Percentiles rank a stretch among this genome's conserved stretches.
Conservation (phyloP, 495 filamentous ascomycete species). For the Daldinia concentrica region DNA sequence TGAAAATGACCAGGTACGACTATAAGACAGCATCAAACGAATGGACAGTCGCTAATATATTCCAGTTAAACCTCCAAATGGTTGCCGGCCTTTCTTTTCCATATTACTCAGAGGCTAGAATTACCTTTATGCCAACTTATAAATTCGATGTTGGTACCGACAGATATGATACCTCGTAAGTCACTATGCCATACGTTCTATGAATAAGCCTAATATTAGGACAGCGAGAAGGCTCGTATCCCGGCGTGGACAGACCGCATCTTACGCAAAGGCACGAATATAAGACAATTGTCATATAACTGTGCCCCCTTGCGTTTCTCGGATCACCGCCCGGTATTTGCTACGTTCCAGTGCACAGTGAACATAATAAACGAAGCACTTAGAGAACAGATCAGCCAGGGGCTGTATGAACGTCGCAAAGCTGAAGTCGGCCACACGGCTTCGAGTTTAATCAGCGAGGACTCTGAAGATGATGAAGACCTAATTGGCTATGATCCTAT, state of each 20-base stretch:
- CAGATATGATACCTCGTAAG: slow-evolving; percentile 90
- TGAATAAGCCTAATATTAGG: slow-evolving; percentile 15
- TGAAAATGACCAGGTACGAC: slow-evolving; percentile 85
- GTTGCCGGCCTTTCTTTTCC: slow-evolving; percentile 87
- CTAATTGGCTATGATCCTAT: slow-evolving; percentile 77
- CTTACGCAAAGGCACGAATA: slow-evolving; percentile 81
- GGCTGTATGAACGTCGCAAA: slow-evolving; percentile 76
- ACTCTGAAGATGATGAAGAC: slow-evolving; percentile 75
- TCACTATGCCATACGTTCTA: slow-evolving; percentile 8
- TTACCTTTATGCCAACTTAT: slow-evolving; percentile 91
- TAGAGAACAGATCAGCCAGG: slow-evolving; percentile 73
- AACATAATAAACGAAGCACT: slow-evolving; percentile 77
- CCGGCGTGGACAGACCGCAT: slow-evolving; percentile 98
- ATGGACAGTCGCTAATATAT: slow-evolving; percentile 28
- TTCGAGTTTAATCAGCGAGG: slow-evolving; percentile 58
- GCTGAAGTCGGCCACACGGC: slow-evolving; percentile 62
- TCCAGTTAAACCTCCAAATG: slow-evolving; percentile 93
- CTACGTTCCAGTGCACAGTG: slow-evolving; percentile 83
- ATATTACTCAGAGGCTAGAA: slow-evolving; percentile 86
- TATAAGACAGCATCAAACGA: neutral
- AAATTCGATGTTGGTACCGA: slow-evolving; percentile 91
- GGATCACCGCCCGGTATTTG: slow-evolving; percentile 93
- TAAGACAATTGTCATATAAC: slow-evolving; percentile 83
- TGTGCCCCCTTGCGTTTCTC: slow-evolving; percentile 84
- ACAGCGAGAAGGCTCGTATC: slow-evolving; percentile 88